phyloP scores from a whole-genome alignment of 306 rosid species.

The Hippophae rhamnoides region DNA sequence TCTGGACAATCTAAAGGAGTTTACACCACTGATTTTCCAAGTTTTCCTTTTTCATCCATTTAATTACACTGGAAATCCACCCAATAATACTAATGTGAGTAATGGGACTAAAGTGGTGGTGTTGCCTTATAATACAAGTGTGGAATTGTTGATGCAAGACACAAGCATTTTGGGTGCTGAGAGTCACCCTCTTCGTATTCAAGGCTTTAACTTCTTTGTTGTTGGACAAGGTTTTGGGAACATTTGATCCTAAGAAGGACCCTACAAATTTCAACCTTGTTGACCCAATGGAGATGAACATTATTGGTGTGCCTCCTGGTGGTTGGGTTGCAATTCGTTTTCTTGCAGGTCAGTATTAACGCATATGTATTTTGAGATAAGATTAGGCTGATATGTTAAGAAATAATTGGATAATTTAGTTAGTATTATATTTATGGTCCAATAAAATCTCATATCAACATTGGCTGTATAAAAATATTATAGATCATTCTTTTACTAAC shows the following conservation, averaged over 20 bases:
- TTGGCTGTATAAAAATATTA: too few species aligned
- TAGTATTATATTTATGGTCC: too few species aligned
- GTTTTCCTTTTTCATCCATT: constrained; percentile 21
- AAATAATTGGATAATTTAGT: too few species aligned
- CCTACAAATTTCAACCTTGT: constrained; percentile 43
- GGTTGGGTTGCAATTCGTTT: constrained; percentile 78
- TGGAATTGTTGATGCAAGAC: constrained; percentile 44
- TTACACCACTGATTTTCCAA: constrained; percentile 50
- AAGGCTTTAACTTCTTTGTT: constrained; percentile 55
- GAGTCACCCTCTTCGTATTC: constrained; percentile 74
- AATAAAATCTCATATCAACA: too few species aligned
- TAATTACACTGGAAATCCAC: constrained; percentile 22
- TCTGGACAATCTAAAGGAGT: constrained; percentile 13
- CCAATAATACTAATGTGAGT: constrained; percentile 19
- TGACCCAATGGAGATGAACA: constrained; percentile 67
- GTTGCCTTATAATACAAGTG: constrained; percentile 19
- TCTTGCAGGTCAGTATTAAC: constrained; percentile 38
- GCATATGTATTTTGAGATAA: too few species aligned
- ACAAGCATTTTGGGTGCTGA: constrained; percentile 65
- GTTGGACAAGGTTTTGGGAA: constrained; percentile 74
- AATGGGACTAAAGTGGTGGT: constrained; percentile 24
- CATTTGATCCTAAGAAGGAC: constrained; percentile 37
- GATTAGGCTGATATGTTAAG: too few species aligned
- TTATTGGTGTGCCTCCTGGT: constrained; percentile 54
- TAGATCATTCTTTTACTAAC: too few species aligned